Percentiles rank a stretch among this genome's conserved stretches.
phyloP scores from a whole-genome alignment of 1,284 basidiomycete species.

The Sphagnurus paluster region DNA sequence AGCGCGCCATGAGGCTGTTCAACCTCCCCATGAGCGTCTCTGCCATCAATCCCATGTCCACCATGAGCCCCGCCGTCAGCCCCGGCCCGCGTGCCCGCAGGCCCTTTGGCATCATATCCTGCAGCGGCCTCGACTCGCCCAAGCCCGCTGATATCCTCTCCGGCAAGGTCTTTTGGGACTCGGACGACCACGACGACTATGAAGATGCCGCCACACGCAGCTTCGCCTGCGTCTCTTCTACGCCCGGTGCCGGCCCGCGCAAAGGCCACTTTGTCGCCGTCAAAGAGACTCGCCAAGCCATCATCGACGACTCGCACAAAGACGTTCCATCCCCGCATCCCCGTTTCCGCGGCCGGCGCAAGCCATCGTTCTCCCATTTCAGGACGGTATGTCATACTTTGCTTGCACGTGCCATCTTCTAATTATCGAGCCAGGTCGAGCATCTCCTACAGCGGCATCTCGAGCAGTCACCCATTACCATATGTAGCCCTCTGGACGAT shows the following conservation, averaged over 20 bases:
- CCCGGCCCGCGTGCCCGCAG: constrained; percentile 39
- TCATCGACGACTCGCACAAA: constrained; percentile 58
- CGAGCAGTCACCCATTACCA: constrained; percentile 24
- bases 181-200: constrained; percentile 43
- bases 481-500: constrained; percentile 26
- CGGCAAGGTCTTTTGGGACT: constrained; percentile 52
- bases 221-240: constrained; percentile 26
- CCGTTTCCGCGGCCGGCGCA: constrained; percentile 37
- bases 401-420: constrained; percentile 13
- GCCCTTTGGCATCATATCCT: constrained; percentile 24
- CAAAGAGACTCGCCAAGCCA: constrained; percentile 41
- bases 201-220: constrained; percentile 33
- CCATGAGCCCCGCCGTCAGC: constrained; percentile 56
- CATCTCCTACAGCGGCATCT: constrained; percentile 33
- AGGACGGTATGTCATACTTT: constrained; percentile 35
- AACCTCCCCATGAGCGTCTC: constrained; percentile 59
- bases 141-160: constrained; percentile 67
- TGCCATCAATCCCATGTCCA: constrained; percentile 74
- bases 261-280: constrained; percentile 56
- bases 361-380: constrained; percentile 22
- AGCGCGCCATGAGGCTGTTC: constrained; percentile 71
- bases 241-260: constrained; percentile 37
- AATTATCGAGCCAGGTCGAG: constrained; percentile 28
- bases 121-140: constrained; percentile 39
- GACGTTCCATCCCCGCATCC: constrained; percentile 70